Base-by-base conservation (phyloP, 2,329 filamentous ascomycete genomes). In the Gnomoniopsis sp. region DNA sequence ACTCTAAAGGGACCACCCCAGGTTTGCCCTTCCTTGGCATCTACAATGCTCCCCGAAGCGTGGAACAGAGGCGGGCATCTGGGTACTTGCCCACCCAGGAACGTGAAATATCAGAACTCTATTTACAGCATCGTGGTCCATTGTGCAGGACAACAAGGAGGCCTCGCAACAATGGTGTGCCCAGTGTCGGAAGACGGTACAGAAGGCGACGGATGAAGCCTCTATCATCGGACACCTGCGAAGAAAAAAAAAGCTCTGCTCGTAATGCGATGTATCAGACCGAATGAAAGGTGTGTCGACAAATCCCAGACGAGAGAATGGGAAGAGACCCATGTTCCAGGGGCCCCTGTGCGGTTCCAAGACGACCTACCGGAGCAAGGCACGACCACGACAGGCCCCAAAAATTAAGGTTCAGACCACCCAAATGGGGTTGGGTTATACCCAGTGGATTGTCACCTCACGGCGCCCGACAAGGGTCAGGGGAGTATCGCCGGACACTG, bases 261-360 rank as follows among this genome's bases (percentile, higher is more conserved):
- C 36, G 36, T n/a, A 41, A n/a, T n/a, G 4, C 8, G 17, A 41
- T 41, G 21, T 56, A 36, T 34, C 11, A 44, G 47, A 49, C 26
- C 15, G 19, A 41, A 41, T 33, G 21, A 23, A 21, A 22, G 44
- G 22, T 21, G 44, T 47, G 44, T 47, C 53, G 53, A 56, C 56
- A 57, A 49, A 62, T 62, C 60, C 60, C 53, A 53, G 55, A 53
- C 49, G 41, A 41, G 34, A 58, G 51, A 47, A 51, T 58, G 55
- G 51, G 26, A 53, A 49, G 49, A 12, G 53, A 46, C 46, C 53
- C 53, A 55, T 21, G 3, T 10, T 19, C 19, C n/a, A 19, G 41
- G 41, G 41, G 41, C 8, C 41, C 41, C 41, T 21, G 17, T 44
- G n/a, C 41, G 41, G 8, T 21, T 19, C 19, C 41, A 21, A 19